Evolutionary conservation across 1,284 basidiomycete species (phyloP), one percentile per base, ranked within the genome.

Genomic region (Sporisorium scitamineum): DNA sequence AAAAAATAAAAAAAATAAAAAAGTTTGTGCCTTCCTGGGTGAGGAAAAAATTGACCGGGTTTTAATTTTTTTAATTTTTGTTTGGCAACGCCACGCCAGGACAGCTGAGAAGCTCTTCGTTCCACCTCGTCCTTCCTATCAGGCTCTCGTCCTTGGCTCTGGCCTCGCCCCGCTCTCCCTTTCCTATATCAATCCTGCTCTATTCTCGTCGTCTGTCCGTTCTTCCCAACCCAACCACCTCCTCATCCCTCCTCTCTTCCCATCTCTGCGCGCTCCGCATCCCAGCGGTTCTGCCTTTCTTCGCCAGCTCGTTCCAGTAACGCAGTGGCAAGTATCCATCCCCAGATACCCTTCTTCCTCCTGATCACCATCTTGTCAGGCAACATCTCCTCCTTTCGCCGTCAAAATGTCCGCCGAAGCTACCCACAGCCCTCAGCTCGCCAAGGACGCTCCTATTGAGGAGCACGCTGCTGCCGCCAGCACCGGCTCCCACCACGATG

Each of bases 401-500:
- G n/a, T n/a, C 4, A 39, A 39, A 39, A 73, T 73, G 70, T 73
- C 61, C 52, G 58, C 61, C 37, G 47, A 60, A 8, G 45, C 41
- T 42, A 48, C 54, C 20, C 60, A 72, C 50, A 63, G 61, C 20
- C 70, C 60, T 54, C 56, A 73, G 56, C 70, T 73, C 44, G n/a
- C 60, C 60, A 68, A 68, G 70, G 54, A 61, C 26, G 55, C 44
- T 41, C 54, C 59, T 24, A 20, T 58, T 37, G 63, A 71, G 63
- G 50, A 61, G 47, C 55, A 61, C 44, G 53, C 34, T 27, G 64
- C 54, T 31, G 32, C n/a, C n/a, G n/a, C 53, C 53, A 68, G 65
- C 63, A 59, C 26, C 68, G 65, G 68, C 39, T 70, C 68, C 18
- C 66, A 75, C 57, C 62, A 66, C 62, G 72, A 70, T 20, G 61